Conservation (phyloP, 1,284 basidiomycete species). For the Moesziomyces sp. region DNA sequence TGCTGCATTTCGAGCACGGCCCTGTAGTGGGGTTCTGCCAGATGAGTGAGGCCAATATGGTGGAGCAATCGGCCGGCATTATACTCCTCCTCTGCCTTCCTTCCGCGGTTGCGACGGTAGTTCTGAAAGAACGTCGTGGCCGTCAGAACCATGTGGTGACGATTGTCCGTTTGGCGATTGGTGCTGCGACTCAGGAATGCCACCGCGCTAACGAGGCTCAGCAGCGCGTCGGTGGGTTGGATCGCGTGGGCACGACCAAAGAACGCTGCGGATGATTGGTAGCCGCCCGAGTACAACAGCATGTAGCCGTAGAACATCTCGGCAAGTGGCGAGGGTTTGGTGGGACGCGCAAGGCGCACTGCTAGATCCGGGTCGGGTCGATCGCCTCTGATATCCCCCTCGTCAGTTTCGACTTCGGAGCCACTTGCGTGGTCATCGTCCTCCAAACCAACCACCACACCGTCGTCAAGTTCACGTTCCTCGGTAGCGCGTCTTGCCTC, state of each 20-base stretch:
- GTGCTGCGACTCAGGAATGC: conserved; percentile 87
- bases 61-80: conserved; percentile 93
- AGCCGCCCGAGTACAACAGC: conserved; percentile 84
- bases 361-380: conserved; percentile 21
- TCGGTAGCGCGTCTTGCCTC: conserved; percentile 4
- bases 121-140: conserved; percentile 46
- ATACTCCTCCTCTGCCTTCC: conserved; percentile 79
- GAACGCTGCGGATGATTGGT: conserved; percentile 88
- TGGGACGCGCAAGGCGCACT: conserved; percentile 36
- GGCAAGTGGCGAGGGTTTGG: conserved; percentile 72
- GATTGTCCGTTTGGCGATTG: conserved; percentile 92
- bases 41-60: conserved; percentile 72
- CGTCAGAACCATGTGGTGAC: conserved; percentile 75
- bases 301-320: conserved; percentile 87
- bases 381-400: conserved; percentile 22
- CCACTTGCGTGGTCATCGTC: neutral
- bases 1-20: conserved; percentile 28
- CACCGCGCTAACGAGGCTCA: conserved; percentile 83
- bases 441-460: neutral
- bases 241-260: conserved; percentile 86
- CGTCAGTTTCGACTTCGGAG: conserved; percentile 51
- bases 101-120: conserved; percentile 73
- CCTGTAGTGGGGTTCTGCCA: conserved; percentile 59
- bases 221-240: conserved; percentile 82
- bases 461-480: conserved; percentile 28